Conservation (phyloP, 2,329 filamentous ascomycete genomes). For the Fusarium sp. region DNA sequence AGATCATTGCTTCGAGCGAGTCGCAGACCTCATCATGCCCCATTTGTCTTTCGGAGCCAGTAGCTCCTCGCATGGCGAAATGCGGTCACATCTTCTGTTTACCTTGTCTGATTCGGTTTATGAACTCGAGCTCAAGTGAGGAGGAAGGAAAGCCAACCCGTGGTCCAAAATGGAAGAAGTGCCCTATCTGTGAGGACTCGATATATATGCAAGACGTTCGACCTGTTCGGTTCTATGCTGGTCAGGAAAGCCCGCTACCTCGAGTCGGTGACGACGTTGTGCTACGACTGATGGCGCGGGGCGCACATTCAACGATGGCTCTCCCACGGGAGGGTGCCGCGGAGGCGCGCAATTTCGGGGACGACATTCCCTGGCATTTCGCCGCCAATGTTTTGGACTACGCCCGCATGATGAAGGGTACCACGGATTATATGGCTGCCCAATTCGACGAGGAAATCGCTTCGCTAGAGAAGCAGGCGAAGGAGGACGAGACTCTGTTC, state of each 20-base stretch:
- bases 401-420: slow-evolving; percentile 93
- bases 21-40: slow-evolving; percentile 90
- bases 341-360: slow-evolving; percentile 70
- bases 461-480: slow-evolving; percentile 76
- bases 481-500: slow-evolving; percentile 90
- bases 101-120: slow-evolving; percentile 91
- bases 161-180: slow-evolving; percentile 87
- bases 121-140: slow-evolving; percentile 80
- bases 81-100: slow-evolving; percentile 98
- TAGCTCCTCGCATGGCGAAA: slow-evolving; percentile 94
- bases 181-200: slow-evolving; percentile 91
- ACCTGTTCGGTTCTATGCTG: slow-evolving; percentile 88
- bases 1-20: slow-evolving; percentile 87
- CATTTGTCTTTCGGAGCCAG: slow-evolving; percentile 91
- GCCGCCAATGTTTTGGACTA: slow-evolving; percentile 95
- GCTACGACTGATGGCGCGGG: slow-evolving; percentile 81
- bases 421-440: slow-evolving; percentile 81
- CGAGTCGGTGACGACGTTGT: slow-evolving; percentile 89
- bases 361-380: slow-evolving; percentile 93
- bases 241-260: slow-evolving; percentile 82
- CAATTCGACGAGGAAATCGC: slow-evolving; percentile 83
- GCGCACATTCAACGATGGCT: slow-evolving; percentile 82
- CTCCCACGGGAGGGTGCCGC: slow-evolving; percentile 81
- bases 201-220: slow-evolving; percentile 91
- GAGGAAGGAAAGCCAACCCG: slow-evolving; percentile 73